Evolutionary conservation across 805 yeast genomes (phyloP).

Genomic region (Lipomyces starkeyi): DNA sequence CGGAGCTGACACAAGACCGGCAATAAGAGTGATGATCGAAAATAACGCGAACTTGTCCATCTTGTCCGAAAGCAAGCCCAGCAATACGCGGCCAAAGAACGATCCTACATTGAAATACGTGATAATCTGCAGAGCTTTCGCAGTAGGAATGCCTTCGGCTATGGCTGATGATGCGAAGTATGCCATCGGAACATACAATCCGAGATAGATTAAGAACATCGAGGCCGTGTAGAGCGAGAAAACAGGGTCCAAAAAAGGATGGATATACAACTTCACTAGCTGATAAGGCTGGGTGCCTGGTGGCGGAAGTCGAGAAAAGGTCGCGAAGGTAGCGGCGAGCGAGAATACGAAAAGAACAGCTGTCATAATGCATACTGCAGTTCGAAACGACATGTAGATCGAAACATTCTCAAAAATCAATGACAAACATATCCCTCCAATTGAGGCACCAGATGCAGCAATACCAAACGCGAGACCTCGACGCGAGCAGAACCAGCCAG

Average conservation of each 20-base stretch:
- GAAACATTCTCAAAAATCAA: constrained; percentile 44
- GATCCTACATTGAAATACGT: constrained; percentile 49
- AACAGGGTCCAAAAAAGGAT: constrained; percentile 42
- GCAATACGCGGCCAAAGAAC: constrained; percentile 56
- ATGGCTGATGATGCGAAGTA: constrained; percentile 44
- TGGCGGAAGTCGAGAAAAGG: constrained; percentile 41
- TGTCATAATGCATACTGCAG: constrained; percentile 59
- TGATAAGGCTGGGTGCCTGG: constrained; percentile 23
- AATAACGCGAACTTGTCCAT: constrained; percentile 53
- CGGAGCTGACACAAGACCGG: constrained; percentile 44
- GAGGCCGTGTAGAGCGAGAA: constrained; percentile 41
- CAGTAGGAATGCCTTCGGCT: constrained; percentile 34
- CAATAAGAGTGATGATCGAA: constrained; percentile 42
- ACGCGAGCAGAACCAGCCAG: constrained; percentile 54
- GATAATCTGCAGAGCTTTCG: constrained; percentile 42
- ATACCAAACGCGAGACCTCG: constrained; percentile 56
- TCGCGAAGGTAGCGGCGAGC: constrained; percentile 37
- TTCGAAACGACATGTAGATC: constrained; percentile 50
- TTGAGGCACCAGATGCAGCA: constrained; percentile 58
- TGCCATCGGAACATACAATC: constrained; percentile 45
- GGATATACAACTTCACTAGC: constrained; percentile 25
- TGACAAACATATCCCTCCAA: constrained; percentile 60
- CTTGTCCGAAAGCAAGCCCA: constrained; percentile 55
- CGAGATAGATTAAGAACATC: constrained; percentile 42
- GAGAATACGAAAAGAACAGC: constrained; percentile 49